Evolutionary conservation across 2,329 filamentous ascomycete species (phyloP).

Genomic region (Clonostachys solani): DNA sequence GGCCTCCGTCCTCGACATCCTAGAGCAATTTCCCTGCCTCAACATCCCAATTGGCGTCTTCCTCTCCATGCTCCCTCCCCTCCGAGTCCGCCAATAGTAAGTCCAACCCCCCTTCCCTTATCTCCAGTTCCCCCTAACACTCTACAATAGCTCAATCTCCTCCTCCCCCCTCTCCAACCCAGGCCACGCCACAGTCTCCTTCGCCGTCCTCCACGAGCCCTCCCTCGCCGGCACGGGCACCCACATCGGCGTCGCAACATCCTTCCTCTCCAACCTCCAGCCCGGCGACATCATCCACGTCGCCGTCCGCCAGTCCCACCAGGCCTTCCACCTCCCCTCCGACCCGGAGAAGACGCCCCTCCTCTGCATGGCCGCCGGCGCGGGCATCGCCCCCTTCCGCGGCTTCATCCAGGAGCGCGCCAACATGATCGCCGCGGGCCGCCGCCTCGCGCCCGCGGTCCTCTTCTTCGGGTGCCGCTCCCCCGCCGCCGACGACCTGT

Average conservation of each 20-base stretch:
- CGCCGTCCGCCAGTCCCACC: constrained; percentile 29
- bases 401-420: constrained; percentile 12
- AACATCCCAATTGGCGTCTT: constrained; percentile 53
- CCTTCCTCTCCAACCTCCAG: constrained; percentile 35
- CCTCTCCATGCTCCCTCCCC: constrained; percentile 59
- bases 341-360: constrained; percentile 27
- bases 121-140: not conserved
- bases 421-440: constrained; percentile 32
- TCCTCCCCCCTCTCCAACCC: constrained; percentile 58
- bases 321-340: constrained; percentile 37
- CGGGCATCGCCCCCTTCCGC: constrained; percentile 19
- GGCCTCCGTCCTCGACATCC: constrained; percentile 54
- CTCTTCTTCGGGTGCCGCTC: constrained; percentile 45
- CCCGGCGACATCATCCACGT: constrained; percentile 35
- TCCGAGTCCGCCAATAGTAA: constrained; percentile 35
- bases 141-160: constrained; percentile 50
- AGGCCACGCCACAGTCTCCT: constrained; percentile 55
- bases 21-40: constrained; percentile 48
- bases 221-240: constrained; percentile 36
- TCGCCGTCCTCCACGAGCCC: constrained; percentile 53
- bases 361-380: constrained; percentile 20
- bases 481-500: constrained; percentile 36
- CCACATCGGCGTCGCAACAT: constrained; percentile 53
- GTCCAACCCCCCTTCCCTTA: not conserved
- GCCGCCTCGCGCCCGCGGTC: constrained; percentile 43